Evolutionary conservation across 1,284 basidiomycete genomes (phyloP).

Genomic region (Cutaneotrichosporon arboriforme): DNA sequence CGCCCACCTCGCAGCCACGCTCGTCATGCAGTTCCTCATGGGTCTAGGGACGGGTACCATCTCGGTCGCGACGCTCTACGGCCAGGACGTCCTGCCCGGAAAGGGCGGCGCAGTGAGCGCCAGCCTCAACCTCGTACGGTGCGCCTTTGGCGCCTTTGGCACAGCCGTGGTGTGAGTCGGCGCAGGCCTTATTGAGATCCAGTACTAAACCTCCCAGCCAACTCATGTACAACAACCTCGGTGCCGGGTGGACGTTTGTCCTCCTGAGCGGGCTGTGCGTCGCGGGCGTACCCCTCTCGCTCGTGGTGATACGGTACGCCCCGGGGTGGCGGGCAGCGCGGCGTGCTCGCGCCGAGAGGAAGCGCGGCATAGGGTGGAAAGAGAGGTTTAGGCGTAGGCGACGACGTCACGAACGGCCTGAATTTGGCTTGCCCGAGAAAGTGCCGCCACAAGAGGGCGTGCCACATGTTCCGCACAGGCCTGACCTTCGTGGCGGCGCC

Average conservation of each 20-base stretch:
- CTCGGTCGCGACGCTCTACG: constrained; percentile 37
- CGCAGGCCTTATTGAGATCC: too few species aligned
- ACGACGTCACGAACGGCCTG: too few species aligned
- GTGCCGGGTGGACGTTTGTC: constrained; percentile 45
- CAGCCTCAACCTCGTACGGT: constrained; percentile 45
- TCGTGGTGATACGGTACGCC: constrained; percentile 27
- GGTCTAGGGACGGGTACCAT: constrained; percentile 35
- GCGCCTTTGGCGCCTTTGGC: constrained; percentile 43
- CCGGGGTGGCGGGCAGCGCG: constrained; percentile 33
- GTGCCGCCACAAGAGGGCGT: too few species aligned
- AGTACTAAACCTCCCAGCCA: constrained; percentile 11
- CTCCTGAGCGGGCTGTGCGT: constrained; percentile 36
- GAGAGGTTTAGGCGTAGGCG: too few species aligned
- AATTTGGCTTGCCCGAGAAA: too few species aligned
- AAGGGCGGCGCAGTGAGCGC: constrained; percentile 45
- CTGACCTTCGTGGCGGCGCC: too few species aligned
- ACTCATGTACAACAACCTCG: constrained; percentile 35
- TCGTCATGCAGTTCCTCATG: constrained; percentile 35
- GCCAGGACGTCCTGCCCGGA: constrained; percentile 42
- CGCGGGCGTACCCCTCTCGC: constrained; percentile 25
- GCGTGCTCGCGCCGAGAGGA: not conserved
- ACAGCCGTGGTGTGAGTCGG: constrained; percentile 31
- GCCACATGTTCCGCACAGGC: too few species aligned
- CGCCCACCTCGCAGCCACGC: constrained; percentile 33
- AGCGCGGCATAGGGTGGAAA: not conserved